These are phyloP conservation scores for Adansonia gregorii DNA, from an alignment of 441 rosid genomes.

Conservation along the genomic window DNA sequence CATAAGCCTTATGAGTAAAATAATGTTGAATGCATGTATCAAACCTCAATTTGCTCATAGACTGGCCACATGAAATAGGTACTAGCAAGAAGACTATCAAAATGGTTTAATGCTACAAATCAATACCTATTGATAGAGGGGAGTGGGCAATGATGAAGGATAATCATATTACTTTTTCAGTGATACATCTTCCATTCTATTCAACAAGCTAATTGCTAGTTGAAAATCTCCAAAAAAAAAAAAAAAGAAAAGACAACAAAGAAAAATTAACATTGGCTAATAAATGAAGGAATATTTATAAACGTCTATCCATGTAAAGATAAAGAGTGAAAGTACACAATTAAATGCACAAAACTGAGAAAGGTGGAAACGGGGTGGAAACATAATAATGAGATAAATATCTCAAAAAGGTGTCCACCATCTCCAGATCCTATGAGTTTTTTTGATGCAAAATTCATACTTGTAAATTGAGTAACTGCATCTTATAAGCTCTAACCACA, in stretches of 20 bases:
- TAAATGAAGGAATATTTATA: neutral
- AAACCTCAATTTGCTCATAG: neutral
- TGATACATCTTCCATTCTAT: conserved; percentile 85
- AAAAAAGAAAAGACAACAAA: conserved; percentile 3
- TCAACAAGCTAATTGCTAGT: conserved; percentile 87
- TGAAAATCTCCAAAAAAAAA: conserved; percentile 25
- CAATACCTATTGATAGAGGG: conserved; percentile 87
- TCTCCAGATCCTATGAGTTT: conserved; percentile 72
- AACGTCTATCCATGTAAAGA: neutral
- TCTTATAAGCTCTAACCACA: conserved; percentile 76
- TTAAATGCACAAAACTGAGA: neutral
- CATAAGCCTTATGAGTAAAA: conserved; percentile 28
- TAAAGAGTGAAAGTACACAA: neutral
- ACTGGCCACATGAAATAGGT: too few species aligned
- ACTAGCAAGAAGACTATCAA: neutral
- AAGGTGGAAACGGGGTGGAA: neutral
- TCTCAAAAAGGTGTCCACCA: conserved; percentile 91
- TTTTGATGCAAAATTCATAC: conserved; percentile 50
- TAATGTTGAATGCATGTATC: conserved; percentile 20
- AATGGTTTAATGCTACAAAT: too few species aligned
- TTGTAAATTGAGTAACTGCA: conserved; percentile 67
- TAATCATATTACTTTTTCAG: conserved; percentile 83
- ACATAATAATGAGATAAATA: conserved; percentile 32
- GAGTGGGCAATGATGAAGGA: conserved; percentile 78
- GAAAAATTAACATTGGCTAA: neutral